Evolutionary conservation across 805 yeast species (phyloP).

Genomic region (Barnettozyma pratensis): DNA sequence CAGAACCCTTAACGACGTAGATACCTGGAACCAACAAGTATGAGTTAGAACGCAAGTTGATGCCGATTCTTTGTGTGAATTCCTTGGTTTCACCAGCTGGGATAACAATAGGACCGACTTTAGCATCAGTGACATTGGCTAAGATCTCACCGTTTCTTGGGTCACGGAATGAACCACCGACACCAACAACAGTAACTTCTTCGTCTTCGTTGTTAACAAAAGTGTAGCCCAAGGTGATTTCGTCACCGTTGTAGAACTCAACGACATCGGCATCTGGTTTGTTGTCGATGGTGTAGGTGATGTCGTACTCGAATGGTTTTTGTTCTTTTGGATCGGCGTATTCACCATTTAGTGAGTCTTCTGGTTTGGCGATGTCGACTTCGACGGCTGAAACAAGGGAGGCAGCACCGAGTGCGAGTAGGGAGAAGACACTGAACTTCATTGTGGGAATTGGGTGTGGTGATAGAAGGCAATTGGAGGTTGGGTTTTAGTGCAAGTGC

Average conservation of each 20-base stretch:
- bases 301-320: slow-evolving; percentile 39
- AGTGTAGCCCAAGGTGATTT: slow-evolving; percentile 44
- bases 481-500: background rate
- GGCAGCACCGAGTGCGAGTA: slow-evolving; percentile 12
- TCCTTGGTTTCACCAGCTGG: slow-evolving; percentile 41
- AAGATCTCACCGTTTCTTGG: slow-evolving; percentile 45
- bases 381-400: slow-evolving; percentile 12
- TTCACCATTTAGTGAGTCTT: slow-evolving; percentile 10
- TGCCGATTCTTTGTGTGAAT: slow-evolving; percentile 55
- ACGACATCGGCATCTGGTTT: slow-evolving; percentile 31
- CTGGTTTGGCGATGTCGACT: slow-evolving; percentile 16
- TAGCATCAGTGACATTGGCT: slow-evolving; percentile 61
- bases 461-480: background rate
- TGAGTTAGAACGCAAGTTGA: slow-evolving; percentile 52
- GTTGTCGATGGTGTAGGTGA: slow-evolving; percentile 46
- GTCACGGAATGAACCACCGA: slow-evolving; percentile 60
- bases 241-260: slow-evolving; percentile 47
- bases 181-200: slow-evolving; percentile 53
- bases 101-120: slow-evolving; percentile 55
- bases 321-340: slow-evolving; percentile 22
- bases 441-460: slow-evolving; percentile 5
- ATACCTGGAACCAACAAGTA: slow-evolving; percentile 58
- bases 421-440: slow-evolving; percentile 16
- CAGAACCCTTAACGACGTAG: slow-evolving; percentile 44
- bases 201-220: slow-evolving; percentile 49